phyloP scores from a whole-genome alignment of 768 basidiomycete species.

The Tylopilus rubrobrunneus region DNA sequence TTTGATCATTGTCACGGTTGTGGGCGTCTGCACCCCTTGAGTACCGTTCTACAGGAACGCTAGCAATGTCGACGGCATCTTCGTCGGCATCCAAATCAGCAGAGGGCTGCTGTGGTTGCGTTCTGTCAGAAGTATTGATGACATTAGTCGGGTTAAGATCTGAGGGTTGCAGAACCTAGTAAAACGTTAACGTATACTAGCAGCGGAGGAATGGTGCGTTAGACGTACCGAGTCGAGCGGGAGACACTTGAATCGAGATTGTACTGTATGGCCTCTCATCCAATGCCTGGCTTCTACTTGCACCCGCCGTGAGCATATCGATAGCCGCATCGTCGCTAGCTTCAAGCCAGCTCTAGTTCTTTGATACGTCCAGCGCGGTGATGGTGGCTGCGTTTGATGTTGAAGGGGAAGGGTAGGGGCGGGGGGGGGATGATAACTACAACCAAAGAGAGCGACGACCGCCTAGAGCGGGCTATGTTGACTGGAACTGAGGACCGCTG shows the following conservation, averaged over 20 bases:
- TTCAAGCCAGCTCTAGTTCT: conserved; percentile 68
- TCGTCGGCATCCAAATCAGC: conserved; percentile 47
- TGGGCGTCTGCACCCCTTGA: too few species aligned
- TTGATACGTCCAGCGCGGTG: conserved; percentile 40
- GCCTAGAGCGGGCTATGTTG: conserved; percentile 42
- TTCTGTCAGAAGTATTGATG: conserved; percentile 17
- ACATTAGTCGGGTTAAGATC: conserved; percentile 21
- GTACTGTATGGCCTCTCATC: conserved; percentile 56
- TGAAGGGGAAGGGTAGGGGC: conserved; percentile 33
- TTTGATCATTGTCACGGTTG: too few species aligned
- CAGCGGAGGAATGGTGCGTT: conserved; percentile 57
- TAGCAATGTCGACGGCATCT: conserved; percentile 46
- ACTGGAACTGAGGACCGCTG: conserved; percentile 43
- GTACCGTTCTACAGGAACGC: conserved; percentile 47
- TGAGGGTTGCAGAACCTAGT: conserved; percentile 56
- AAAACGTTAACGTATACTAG: too few species aligned
- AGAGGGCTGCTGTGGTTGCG: conserved; percentile 35
- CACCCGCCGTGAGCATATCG: conserved; percentile 73
- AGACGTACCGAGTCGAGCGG: conserved; percentile 34
- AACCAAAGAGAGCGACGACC: conserved; percentile 58
- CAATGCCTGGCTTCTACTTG: conserved; percentile 75
- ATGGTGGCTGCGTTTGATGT: conserved; percentile 32
- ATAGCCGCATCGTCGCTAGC: conserved; percentile 86
- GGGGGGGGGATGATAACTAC: conserved; percentile 43
- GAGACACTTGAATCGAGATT: conserved; percentile 60